Percentiles rank a stretch among this genome's conserved stretches.
phyloP scores from a whole-genome alignment of 2,329 filamentous ascomycete genomes.

The Aspergillus niger region DNA sequence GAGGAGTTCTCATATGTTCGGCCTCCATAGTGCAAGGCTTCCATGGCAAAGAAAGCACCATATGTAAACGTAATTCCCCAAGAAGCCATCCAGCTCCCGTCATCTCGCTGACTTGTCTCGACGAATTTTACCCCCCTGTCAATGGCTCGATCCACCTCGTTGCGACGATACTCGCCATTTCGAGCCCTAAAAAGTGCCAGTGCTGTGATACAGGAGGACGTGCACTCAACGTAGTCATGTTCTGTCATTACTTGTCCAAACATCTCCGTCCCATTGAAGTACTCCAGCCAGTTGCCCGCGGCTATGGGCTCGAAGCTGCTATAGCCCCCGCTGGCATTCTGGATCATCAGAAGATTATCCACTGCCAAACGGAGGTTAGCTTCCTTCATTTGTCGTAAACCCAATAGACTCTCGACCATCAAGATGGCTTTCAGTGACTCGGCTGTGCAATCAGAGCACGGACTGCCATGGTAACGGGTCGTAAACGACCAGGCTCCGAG shows the following conservation, averaged over 20 bases:
- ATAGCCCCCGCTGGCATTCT: conserved; percentile 14
- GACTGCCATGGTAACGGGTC: conserved; percentile 7
- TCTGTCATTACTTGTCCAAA: conserved; percentile 16
- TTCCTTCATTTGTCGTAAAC: background rate
- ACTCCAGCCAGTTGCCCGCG: conserved; percentile 5
- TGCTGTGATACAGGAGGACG: conserved; percentile 3
- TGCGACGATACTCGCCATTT: conserved; percentile 1
- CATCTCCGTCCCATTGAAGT: conserved; percentile 14
- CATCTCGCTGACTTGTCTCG: background rate
- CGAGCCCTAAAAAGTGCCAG: conserved; percentile 4
- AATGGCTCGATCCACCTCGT: background rate
- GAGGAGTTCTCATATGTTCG: conserved; percentile 6
- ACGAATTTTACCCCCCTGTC: background rate
- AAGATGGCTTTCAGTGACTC: conserved; percentile 14
- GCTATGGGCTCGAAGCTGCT: conserved; percentile 10
- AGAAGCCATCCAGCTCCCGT: conserved; percentile 14
- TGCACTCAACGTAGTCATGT: conserved; percentile 15
- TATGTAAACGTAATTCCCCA: conserved; percentile 16
- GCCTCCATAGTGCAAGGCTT: conserved; percentile 5
- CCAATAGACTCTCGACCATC: background rate
- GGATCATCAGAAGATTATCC: conserved; percentile 8
- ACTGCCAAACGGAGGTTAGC: conserved; percentile 3
- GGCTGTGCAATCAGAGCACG: conserved; percentile 10
- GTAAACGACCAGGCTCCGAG: conserved; percentile 16
- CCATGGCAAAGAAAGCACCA: conserved; percentile 15